These are phyloP conservation scores for Trypanosoma rangeli DNA, from an alignment of 208 protist species.

Conservation along the genomic window DNA sequence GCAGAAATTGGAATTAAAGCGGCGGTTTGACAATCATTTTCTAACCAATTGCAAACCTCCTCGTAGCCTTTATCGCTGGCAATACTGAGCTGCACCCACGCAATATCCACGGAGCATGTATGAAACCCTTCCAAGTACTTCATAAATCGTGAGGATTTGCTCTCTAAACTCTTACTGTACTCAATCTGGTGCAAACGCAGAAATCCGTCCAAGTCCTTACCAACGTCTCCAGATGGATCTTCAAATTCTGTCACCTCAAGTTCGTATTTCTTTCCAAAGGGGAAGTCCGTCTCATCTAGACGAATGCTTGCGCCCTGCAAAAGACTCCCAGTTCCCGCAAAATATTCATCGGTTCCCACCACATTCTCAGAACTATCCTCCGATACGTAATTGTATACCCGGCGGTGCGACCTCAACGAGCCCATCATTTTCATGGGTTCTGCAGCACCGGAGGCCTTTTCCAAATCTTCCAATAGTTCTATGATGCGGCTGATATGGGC, in stretches of 20 bases:
- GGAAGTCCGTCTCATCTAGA: constrained; percentile 57
- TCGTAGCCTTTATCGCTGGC: constrained; percentile 52
- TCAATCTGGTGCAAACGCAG: constrained; percentile 35
- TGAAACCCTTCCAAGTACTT: constrained; percentile 35
- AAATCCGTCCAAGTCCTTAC: constrained; percentile 39
- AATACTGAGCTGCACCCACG: constrained; percentile 61
- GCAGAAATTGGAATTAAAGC: background rate
- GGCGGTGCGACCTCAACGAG: constrained; percentile 16
- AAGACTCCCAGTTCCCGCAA: constrained; percentile 21
- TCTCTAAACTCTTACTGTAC: constrained; percentile 49
- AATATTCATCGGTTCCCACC: background rate
- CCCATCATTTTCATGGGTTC: constrained; percentile 10
- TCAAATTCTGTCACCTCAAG: constrained; percentile 60
- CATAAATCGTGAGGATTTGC: constrained; percentile 71
- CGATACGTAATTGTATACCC: constrained; percentile 8
- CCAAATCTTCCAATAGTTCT: background rate
- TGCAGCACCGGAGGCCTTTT: background rate
- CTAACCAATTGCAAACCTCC: constrained; percentile 52
- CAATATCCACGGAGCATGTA: constrained; percentile 28
- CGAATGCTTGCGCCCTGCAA: constrained; percentile 29
- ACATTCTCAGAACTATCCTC: too few relatives aligned
- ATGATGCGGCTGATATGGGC: background rate
- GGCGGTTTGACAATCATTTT: constrained; percentile 10
- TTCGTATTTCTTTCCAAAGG: constrained; percentile 66
- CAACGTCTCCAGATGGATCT: constrained; percentile 47